A percentile compares a stretch with the other conserved stretches of the same genome.
Evolutionary conservation across 2,329 filamentous ascomycete genomes (phyloP).

Genomic region (Alternaria panax): DNA sequence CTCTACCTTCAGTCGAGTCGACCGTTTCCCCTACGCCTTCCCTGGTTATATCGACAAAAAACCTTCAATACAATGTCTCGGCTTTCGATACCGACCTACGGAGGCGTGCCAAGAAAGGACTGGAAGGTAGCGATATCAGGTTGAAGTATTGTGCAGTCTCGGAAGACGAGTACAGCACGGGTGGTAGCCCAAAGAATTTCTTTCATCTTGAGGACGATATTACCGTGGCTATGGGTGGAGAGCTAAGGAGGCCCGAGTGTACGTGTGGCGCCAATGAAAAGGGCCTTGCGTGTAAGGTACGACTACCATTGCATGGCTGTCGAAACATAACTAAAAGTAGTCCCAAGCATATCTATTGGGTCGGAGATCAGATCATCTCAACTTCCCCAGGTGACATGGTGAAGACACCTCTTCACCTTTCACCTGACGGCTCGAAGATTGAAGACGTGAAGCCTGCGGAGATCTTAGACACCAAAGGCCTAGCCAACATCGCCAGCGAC

Average conservation of each 20-base stretch:
- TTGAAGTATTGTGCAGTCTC: conserved; percentile 46
- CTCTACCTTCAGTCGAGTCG: conserved; percentile 32
- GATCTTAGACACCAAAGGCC: conserved; percentile 35
- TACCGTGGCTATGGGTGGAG: conserved; percentile 42
- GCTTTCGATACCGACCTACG: conserved; percentile 42
- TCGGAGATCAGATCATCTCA: conserved; percentile 45
- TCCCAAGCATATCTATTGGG: conserved; percentile 50
- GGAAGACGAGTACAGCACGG: conserved; percentile 30
- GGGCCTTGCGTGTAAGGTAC: conserved; percentile 46
- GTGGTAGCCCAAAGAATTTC: conserved; percentile 31
- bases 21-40: conserved; percentile 39
- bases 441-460: conserved; percentile 39
- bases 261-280: conserved; percentile 47
- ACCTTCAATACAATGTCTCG: conserved; percentile 46
- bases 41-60: conserved; percentile 44
- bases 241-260: conserved; percentile 37
- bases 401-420: conserved; percentile 38
- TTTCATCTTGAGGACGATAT: conserved; percentile 50
- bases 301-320: neutral
- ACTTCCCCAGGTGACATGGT: conserved; percentile 30
- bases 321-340: conserved; percentile 7
- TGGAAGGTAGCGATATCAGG: conserved; percentile 45
- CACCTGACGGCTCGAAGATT: conserved; percentile 44
- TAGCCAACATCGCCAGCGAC: conserved; percentile 38
- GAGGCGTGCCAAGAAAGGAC: conserved; percentile 39